Evolutionary conservation across 768 basidiomycete genomes (phyloP), one percentile per base, ranked within the genome.

Genomic region (Nidula microcarpa): DNA sequence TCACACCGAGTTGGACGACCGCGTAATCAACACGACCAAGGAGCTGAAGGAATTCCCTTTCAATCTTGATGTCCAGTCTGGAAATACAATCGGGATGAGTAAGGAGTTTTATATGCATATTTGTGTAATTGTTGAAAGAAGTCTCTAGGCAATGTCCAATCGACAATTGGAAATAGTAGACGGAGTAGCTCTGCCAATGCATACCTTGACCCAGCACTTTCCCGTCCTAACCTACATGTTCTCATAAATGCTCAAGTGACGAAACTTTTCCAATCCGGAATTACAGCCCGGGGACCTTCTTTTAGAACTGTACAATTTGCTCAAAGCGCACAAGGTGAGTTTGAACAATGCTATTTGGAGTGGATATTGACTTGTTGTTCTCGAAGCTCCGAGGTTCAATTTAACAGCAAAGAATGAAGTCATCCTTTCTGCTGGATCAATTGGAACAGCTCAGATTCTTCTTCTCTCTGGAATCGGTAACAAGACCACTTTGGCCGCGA

Each of bases 381-480:
- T 30, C 23, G 23, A 30, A 30, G 23, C 23, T 30, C 23, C 23
- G 23, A 41, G 39, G 16, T 41, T 13, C 16, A 41, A 13, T 16
- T 11, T 41, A 41, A 41, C 39, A 13, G 39, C 39, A 41, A 16
- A 16, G 2, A 41, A 41, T 3, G 39, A 41, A 41, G 39, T 41
- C 39, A 41, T 41, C 16, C 16, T 41, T 13, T 2, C 39, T 41
- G 66, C 67, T 5, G 68, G 68, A 3, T 47, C 64, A 0, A 58
- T 66, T 39, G 65, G 65, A 1, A 68, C 64, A 1, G 55, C 66
- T 13, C 62, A 61, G 23, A 57, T 66, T 39, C 57, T 62, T 13
- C 51, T 57, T 30, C 61, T 61, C 13, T 62, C 61, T 17, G 61
- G 61, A 2, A 60, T 62, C 33, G 67, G 67, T 8, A 47, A 60